Conservation (phyloP, 257 asterid species). For the Plantago elongata region DNA sequence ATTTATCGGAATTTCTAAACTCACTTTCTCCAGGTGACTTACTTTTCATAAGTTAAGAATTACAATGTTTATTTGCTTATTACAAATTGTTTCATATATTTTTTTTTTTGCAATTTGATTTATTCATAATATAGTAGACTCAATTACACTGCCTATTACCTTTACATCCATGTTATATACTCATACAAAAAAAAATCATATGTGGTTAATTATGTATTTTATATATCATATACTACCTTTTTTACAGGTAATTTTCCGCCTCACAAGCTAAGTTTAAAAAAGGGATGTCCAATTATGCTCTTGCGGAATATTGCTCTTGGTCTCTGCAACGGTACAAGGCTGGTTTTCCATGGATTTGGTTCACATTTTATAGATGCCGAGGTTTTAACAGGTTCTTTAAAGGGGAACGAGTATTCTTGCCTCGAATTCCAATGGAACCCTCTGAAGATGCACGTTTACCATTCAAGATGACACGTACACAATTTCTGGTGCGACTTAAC, state of each 20-base stretch:
- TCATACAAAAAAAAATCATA: too few relatives aligned
- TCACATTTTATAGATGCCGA: background rate
- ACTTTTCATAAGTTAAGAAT: too few relatives aligned
- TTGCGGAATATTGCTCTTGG: background rate
- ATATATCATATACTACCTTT: too few relatives aligned
- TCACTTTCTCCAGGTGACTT: too few relatives aligned
- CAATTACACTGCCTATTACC: too few relatives aligned
- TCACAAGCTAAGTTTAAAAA: background rate
- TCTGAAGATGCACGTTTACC: background rate
- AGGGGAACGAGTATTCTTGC: background rate
- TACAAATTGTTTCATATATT: too few relatives aligned
- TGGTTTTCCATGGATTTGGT: background rate
- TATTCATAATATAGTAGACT: too few relatives aligned
- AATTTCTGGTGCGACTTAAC: background rate
- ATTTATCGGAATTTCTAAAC: background rate
- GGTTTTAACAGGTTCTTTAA: background rate
- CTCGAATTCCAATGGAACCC: background rate
- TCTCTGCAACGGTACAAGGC: background rate
- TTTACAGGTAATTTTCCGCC: constrained; percentile 4
- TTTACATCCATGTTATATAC: too few relatives aligned
- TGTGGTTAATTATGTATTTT: too few relatives aligned
- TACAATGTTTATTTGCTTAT: too few relatives aligned
- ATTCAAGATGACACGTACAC: background rate
- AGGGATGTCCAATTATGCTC: background rate
- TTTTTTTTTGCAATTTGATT: too few relatives aligned